Percentiles rank a stretch among this genome's conserved stretches.
Evolutionary conservation across 768 basidiomycete species (phyloP).

Genomic region (Sarcomyxa edulis): DNA sequence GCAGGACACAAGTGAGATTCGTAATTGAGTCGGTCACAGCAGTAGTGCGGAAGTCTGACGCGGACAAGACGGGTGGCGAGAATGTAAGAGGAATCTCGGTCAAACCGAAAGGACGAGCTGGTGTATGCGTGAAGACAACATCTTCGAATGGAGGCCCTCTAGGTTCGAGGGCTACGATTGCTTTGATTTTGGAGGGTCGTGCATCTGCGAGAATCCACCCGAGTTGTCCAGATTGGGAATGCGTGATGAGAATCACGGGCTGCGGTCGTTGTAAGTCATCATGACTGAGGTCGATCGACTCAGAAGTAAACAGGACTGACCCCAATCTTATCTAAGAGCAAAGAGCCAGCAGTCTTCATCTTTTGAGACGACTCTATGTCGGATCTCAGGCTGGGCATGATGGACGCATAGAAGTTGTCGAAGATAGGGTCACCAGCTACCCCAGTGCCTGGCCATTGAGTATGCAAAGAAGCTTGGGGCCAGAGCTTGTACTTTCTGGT

Average conservation of each 20-base stretch:
- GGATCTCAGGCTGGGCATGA: constrained; percentile 15
- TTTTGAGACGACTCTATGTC: constrained; percentile 21
- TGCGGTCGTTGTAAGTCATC: constrained; percentile 7
- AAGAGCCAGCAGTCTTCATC: constrained; percentile 25
- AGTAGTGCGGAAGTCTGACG: constrained; percentile 22
- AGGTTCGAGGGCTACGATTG: constrained; percentile 33
- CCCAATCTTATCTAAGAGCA: constrained; percentile 29
- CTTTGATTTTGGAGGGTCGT: constrained; percentile 26
- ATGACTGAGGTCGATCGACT: neutral
- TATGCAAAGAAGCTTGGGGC: constrained; percentile 58
- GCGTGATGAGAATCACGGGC: constrained; percentile 29
- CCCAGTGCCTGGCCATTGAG: constrained; percentile 82
- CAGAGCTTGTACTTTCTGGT: constrained; percentile 33
- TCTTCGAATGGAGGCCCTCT: constrained; percentile 30
- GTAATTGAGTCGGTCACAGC: constrained; percentile 12
- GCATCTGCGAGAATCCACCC: constrained; percentile 32
- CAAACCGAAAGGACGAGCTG: constrained; percentile 25
- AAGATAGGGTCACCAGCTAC: constrained; percentile 53
- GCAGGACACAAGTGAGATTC: constrained; percentile 21
- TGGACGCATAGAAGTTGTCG: constrained; percentile 24
- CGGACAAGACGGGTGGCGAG: constrained; percentile 21
- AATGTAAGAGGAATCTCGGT: constrained; percentile 30
- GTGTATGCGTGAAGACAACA: constrained; percentile 19
- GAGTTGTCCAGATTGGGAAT: constrained; percentile 29
- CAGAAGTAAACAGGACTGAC: constrained; percentile 15